Percentiles rank a stretch among this genome's conserved stretches.
phyloP scores from a whole-genome alignment of 495 filamentous ascomycete genomes.

The Pyrenopolyporus hunteri region DNA sequence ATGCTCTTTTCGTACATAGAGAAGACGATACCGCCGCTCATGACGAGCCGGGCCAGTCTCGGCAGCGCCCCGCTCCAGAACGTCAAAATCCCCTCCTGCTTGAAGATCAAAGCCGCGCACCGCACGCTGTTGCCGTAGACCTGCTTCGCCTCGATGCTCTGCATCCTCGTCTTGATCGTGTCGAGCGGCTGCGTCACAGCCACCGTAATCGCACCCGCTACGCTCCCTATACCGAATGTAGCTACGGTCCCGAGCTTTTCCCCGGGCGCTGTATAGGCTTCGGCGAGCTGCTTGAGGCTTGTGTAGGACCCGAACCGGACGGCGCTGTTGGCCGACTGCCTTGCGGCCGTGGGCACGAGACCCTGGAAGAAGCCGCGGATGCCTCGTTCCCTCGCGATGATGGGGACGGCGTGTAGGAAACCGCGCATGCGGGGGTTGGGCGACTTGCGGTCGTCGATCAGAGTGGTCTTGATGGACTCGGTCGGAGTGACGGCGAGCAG shows the following conservation, averaged over 20 bases:
- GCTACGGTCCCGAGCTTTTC: slow-evolving; percentile 90
- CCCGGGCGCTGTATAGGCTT: slow-evolving; percentile 89
- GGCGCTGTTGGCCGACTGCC: slow-evolving; percentile 94
- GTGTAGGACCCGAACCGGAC: slow-evolving; percentile 90
- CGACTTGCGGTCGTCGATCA: slow-evolving; percentile 96
- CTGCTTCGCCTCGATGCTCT: slow-evolving; percentile 85
- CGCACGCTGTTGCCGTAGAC: slow-evolving; percentile 88
- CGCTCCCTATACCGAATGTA: slow-evolving; percentile 89
- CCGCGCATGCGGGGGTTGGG: slow-evolving; percentile 84
- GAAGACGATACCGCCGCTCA: slow-evolving; percentile 97
- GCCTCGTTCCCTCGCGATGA: slow-evolving; percentile 88
- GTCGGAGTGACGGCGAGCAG: slow-evolving; percentile 94
- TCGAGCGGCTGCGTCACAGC: slow-evolving; percentile 91
- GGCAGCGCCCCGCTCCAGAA: slow-evolving; percentile 96
- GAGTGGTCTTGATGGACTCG: slow-evolving; percentile 95
- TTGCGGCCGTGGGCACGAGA: slow-evolving; percentile 90
- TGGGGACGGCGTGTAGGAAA: slow-evolving; percentile 85
- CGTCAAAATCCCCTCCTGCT: slow-evolving; percentile 85
- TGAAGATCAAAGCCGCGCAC: slow-evolving; percentile 83
- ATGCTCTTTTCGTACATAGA: slow-evolving; percentile 99
- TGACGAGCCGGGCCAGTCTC: slow-evolving; percentile 77
- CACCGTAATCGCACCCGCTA: slow-evolving; percentile 92
- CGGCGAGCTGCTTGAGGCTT: slow-evolving; percentile 84
- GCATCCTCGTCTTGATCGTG: slow-evolving; percentile 97
- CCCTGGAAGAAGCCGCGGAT: slow-evolving; percentile 94